A percentile compares a stretch with the other conserved stretches of the same genome.
These are phyloP conservation scores for Triadica sebifera DNA, from an alignment of 345 rosid species.

Conservation along the genomic window DNA sequence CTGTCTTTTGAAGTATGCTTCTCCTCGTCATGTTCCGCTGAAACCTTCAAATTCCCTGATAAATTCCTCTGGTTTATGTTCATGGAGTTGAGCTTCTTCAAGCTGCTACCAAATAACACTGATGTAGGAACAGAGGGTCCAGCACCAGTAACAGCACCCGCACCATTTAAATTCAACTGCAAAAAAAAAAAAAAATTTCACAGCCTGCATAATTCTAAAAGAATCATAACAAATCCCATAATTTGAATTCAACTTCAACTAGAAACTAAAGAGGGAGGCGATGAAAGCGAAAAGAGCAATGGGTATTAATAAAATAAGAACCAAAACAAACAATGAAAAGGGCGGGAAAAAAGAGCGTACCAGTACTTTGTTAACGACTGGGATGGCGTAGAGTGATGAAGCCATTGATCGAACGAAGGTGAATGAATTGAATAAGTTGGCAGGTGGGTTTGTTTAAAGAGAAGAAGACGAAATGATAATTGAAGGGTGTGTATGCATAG, in stretches of 20 bases:
- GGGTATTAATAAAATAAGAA: neutral
- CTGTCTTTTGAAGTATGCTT: conserved; percentile 43
- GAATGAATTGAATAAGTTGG: conserved; percentile 4
- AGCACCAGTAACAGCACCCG: neutral
- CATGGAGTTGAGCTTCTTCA: conserved; percentile 25
- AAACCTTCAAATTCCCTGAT: conserved; percentile 18
- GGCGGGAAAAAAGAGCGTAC: conserved; percentile 37
- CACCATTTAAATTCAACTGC: conserved; percentile 35
- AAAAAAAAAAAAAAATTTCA: too few species aligned
- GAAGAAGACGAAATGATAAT: conserved; percentile 23
- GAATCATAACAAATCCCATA: neutral
- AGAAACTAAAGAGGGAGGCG: conserved; percentile 5
- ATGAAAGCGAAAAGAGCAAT: conserved; percentile 13
- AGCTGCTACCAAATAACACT: conserved; percentile 29
- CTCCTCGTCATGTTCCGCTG: conserved; percentile 37
- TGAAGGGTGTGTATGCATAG: conserved; percentile 6
- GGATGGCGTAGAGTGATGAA: conserved; percentile 39
- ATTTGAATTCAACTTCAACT: neutral
- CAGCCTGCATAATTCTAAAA: too few species aligned
- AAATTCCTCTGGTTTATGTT: conserved; percentile 10
- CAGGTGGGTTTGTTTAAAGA: neutral
- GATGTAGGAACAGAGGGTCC: conserved; percentile 23
- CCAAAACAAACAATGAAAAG: neutral
- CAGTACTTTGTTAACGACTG: conserved; percentile 33
- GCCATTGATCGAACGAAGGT: conserved; percentile 29